phyloP scores from a whole-genome alignment of 129 eudicot species.

The Dittrichia graveolens region DNA sequence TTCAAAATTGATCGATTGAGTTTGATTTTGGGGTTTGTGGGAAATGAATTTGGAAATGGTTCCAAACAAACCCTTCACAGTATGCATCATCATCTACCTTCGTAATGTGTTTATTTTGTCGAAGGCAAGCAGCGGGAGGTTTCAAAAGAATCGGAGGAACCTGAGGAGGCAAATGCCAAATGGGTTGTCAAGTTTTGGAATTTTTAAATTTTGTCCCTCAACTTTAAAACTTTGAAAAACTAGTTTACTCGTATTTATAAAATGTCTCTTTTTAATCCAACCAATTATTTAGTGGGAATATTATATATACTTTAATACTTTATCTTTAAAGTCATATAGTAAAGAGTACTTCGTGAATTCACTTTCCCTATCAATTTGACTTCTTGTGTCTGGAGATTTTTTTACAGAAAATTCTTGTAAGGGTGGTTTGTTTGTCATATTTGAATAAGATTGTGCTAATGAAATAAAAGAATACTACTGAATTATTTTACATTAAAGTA shows the following conservation, averaged over 20 bases:
- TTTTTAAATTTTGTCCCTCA: conserved; percentile 5
- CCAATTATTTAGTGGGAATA: background rate
- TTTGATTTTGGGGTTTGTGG: conserved; percentile 34
- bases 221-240: background rate
- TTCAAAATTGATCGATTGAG: conserved; percentile 20
- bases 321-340: background rate
- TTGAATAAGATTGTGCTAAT: too few relatives aligned
- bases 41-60: conserved; percentile 19
- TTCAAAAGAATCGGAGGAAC: conserved; percentile 49
- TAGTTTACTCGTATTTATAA: background rate
- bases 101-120: conserved; percentile 25
- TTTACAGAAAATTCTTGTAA: too few relatives aligned
- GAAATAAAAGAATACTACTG: too few relatives aligned
- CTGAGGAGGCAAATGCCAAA: conserved; percentile 48
- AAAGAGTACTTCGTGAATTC: too few relatives aligned
- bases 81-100: conserved; percentile 11
- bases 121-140: conserved; percentile 29
- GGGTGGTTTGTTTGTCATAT: too few relatives aligned
- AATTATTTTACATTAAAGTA: too few relatives aligned
- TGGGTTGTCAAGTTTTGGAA: conserved; percentile 12
- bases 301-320: background rate
- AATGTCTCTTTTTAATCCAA: background rate
- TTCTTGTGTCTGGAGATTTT: too few relatives aligned
- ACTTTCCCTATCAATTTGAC: too few relatives aligned
- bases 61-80: conserved; percentile 39